Conservation (phyloP, 2,329 filamentous ascomycete genomes). For the Pseudogymnoascus verrucosus region DNA sequence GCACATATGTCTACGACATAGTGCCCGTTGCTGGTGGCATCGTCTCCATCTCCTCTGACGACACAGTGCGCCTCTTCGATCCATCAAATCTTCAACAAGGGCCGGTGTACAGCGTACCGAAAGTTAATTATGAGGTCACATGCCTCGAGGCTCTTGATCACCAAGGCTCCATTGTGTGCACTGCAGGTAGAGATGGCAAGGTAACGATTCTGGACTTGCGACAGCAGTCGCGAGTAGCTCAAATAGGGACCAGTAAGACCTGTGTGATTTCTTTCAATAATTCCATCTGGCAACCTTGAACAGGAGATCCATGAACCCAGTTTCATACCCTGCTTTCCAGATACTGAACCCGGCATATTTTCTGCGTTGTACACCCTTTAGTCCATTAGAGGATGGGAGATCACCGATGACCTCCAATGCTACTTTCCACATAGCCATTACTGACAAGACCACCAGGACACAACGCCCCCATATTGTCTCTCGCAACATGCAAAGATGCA, state of each 20-base stretch:
- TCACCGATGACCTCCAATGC: not conserved
- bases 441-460: constrained; percentile 28
- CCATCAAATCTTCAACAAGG: constrained; percentile 46
- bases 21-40: constrained; percentile 23
- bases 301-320: not conserved
- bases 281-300: not conserved
- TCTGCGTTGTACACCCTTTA: not conserved
- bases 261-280: not conserved
- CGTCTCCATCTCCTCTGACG: constrained; percentile 57
- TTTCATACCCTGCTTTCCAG: not conserved
- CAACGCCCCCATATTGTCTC: constrained; percentile 50
- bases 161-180: constrained; percentile 49
- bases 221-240: constrained; percentile 8
- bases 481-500: constrained; percentile 49
- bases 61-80: constrained; percentile 59
- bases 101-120: constrained; percentile 39
- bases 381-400: not conserved
- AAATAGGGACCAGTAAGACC: not conserved
- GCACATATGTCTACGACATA: constrained; percentile 38
- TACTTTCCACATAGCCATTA: not conserved
- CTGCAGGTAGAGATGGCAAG: constrained; percentile 63
- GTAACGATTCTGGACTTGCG: constrained; percentile 61
- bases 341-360: not conserved
- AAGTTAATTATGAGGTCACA: constrained; percentile 55
- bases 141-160: constrained; percentile 50